Evolutionary conservation across 352 stramenopile species (phyloP), one percentile per base, ranked within the genome.

Genomic region (Phytophthora niederhauseri): DNA sequence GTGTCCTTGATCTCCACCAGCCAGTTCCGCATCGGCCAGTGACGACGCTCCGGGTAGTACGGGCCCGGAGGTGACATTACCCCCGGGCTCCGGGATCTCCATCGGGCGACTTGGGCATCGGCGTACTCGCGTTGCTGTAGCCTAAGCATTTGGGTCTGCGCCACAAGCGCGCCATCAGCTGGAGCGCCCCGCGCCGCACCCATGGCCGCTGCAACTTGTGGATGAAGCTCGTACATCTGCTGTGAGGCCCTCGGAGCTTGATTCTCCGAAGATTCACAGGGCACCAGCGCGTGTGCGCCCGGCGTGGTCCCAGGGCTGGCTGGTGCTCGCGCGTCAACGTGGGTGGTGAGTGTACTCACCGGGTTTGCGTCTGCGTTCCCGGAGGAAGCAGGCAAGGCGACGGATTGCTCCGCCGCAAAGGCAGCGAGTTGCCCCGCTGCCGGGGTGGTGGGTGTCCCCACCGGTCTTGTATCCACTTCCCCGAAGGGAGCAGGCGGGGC

Each of bases 1-100:
- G 14, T 22, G 4, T 55, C 49, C 24, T 19, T 55, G 22, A 19
- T 12, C 14, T 36, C 49, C 49, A 55, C 0, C 15, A 55, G 48
- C 24, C 49, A 55, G 6, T 55, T 55, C 14, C 49, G 24, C 49
- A 55, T 55, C 24, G 49, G 49, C 24, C 49, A 55, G 24, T 55
- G 49, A 2, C 24, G 22, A 0, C 49, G 49, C 24, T 55, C 22
- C 49, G 49, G 49, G 49, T 52, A 56, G 15, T 36, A 56, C 12
- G 50, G 50, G 9, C 43, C 50, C 12, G 50, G 50, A 38, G 24
- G 20, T 12, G 50, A 43, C 4, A 56, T 36, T 4, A 38, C 22
- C 3, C 26, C 50, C 26, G 11, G 5, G 24, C 9, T 0, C 24
- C 50, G 24, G 5, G 20, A 3, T 5, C 4, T 36, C 50, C 50